These are phyloP conservation scores for Exophiala dermatitidis DNA, from an alignment of 2,329 filamentous ascomycete species.

Conservation along the genomic window DNA sequence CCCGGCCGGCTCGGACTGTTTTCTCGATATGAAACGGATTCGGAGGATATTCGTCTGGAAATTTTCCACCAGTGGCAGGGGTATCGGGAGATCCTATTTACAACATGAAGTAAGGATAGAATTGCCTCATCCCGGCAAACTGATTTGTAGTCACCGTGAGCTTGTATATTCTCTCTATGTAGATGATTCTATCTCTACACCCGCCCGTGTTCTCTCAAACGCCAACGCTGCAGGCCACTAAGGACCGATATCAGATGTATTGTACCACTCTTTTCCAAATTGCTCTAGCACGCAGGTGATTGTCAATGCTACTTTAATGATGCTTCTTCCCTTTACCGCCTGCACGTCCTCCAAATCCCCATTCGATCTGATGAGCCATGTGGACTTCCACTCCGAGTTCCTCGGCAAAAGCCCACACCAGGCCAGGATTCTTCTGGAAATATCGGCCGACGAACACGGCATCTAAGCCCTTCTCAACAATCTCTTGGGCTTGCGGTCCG, in stretches of 20 bases:
- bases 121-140: too few relatives aligned
- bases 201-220: neutral
- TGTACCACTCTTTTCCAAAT: neutral
- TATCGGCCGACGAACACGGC: constrained; percentile 66
- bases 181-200: too few relatives aligned
- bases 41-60: too few relatives aligned
- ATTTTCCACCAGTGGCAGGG: too few relatives aligned
- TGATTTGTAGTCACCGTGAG: too few relatives aligned
- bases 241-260: neutral
- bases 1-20: too few relatives aligned
- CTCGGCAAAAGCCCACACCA: constrained; percentile 65
- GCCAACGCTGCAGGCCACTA: neutral
- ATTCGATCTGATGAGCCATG: constrained; percentile 58
- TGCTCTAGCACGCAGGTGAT: neutral
- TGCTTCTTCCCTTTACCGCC: constrained; percentile 10
- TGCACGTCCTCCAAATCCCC: constrained; percentile 20
- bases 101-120: too few relatives aligned
- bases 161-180: too few relatives aligned
- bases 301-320: neutral
- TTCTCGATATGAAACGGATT: too few relatives aligned
- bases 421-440: constrained; percentile 73
- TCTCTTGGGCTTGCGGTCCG: constrained; percentile 59
- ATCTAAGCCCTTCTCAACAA: constrained; percentile 56
- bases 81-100: too few relatives aligned
- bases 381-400: constrained; percentile 63